phyloP scores from a whole-genome alignment of 2,329 filamentous ascomycete species.

The Chaetomium strumarium region DNA sequence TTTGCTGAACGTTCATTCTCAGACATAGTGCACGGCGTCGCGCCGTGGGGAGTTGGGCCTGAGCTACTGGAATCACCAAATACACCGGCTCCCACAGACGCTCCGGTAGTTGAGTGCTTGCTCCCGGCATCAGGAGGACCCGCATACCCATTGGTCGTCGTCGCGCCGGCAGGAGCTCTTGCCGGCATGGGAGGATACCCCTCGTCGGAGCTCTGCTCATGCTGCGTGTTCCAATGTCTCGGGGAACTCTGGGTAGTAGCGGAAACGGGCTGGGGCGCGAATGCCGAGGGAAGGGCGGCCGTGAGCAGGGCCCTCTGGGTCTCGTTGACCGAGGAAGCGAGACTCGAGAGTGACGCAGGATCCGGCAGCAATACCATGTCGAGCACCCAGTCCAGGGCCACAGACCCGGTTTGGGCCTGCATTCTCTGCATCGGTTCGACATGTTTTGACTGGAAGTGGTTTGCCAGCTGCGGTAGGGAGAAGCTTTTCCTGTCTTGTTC shows the following conservation, averaged over 20 bases:
- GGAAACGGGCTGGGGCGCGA: constrained; percentile 20
- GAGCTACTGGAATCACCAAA: not conserved
- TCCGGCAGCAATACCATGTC: constrained; percentile 43
- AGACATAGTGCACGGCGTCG: not conserved
- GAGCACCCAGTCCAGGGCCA: constrained; percentile 37
- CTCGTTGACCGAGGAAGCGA: constrained; percentile 29
- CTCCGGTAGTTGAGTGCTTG: not conserved
- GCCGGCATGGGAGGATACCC: not conserved
- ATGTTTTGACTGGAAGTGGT: constrained; percentile 48
- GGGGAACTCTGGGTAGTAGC: not conserved
- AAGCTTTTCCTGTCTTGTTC: constrained; percentile 38
- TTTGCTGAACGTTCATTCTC: constrained; percentile 3
- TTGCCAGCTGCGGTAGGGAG: constrained; percentile 55
- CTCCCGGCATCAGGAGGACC: not conserved
- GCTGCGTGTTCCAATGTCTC: not conserved
- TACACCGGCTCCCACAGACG: not conserved
- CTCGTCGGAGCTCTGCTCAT: not conserved
- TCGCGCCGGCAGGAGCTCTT: not conserved
- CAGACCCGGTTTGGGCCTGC: constrained; percentile 17
- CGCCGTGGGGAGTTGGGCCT: not conserved
- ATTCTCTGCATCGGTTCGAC: constrained; percentile 25
- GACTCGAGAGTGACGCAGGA: constrained; percentile 26
- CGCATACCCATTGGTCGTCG: not conserved
- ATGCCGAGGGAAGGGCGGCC: constrained; percentile 35
- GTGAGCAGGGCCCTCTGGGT: constrained; percentile 32